These are phyloP conservation scores for Castanea sativa DNA, from an alignment of 306 rosid species.

Conservation along the genomic window DNA sequence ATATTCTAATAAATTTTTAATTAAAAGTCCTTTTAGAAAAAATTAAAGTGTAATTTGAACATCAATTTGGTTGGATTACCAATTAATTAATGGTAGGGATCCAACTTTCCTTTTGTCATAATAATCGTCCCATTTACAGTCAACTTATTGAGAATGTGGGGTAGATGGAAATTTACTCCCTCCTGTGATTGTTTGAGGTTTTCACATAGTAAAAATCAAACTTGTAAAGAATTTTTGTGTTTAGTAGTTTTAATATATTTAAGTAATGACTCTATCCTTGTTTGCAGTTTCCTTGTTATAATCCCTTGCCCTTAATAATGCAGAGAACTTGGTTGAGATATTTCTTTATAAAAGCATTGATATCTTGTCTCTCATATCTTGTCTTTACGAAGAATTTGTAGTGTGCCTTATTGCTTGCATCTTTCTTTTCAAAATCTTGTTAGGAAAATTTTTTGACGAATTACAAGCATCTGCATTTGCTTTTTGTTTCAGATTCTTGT, in stretches of 20 bases:
- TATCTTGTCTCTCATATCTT: background rate
- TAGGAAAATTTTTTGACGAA: background rate
- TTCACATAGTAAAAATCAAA: background rate
- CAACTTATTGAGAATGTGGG: background rate
- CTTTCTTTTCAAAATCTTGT: background rate
- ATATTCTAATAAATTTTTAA: background rate
- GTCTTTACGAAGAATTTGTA: background rate
- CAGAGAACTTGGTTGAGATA: background rate
- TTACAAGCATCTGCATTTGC: constrained; percentile 21
- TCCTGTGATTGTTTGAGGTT: background rate
- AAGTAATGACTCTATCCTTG: background rate
- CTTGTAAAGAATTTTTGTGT: background rate
- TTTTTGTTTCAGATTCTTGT: constrained; percentile 68
- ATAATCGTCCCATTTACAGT: background rate
- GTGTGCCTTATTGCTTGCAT: background rate
- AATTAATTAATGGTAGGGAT: background rate
- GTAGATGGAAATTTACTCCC: background rate
- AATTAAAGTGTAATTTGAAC: background rate
- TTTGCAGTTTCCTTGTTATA: background rate
- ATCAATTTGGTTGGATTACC: background rate
- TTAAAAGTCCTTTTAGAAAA: background rate
- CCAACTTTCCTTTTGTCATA: background rate
- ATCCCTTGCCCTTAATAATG: background rate
- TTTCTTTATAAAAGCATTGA: background rate
- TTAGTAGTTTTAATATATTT: background rate